Evolutionary conservation across 495 filamentous ascomycete genomes (phyloP).

Genomic region (Penicillium samsonianum): DNA sequence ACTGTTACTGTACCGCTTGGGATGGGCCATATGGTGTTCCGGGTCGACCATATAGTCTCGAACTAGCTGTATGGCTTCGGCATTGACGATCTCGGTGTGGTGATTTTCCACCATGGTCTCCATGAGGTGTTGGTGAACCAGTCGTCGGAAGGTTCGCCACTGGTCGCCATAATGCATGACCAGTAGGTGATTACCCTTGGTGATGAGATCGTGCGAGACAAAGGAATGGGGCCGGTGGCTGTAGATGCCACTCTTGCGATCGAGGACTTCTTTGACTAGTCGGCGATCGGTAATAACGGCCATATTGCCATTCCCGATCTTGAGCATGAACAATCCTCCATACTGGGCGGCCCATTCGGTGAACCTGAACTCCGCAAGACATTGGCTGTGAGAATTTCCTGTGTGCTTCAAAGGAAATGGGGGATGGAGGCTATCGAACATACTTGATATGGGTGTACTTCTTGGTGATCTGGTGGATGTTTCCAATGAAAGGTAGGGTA

Average conservation of each 20-base stretch:
- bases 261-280: conserved; percentile 45
- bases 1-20: not conserved
- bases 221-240: conserved; percentile 47
- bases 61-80: not conserved
- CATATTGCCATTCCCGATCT: not conserved
- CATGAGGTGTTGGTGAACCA: not conserved
- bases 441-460: not conserved
- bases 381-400: not conserved
- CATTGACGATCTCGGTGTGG: not conserved
- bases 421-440: conserved; percentile 23
- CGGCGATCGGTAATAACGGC: conserved; percentile 33
- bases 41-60: not conserved
- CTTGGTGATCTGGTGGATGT: not conserved
- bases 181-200: conserved; percentile 5
- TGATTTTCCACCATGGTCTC: not conserved
- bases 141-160: not conserved
- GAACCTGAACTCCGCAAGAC: not conserved
- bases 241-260: conserved; percentile 46
- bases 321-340: not conserved
- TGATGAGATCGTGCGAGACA: conserved; percentile 45
- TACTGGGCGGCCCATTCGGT: not conserved
- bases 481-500: not conserved
- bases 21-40: not conserved
- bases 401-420: not conserved
- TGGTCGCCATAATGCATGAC: not conserved